Conservation (phyloP, 1,284 basidiomycete species). For the Puccinia coronata region DNA sequence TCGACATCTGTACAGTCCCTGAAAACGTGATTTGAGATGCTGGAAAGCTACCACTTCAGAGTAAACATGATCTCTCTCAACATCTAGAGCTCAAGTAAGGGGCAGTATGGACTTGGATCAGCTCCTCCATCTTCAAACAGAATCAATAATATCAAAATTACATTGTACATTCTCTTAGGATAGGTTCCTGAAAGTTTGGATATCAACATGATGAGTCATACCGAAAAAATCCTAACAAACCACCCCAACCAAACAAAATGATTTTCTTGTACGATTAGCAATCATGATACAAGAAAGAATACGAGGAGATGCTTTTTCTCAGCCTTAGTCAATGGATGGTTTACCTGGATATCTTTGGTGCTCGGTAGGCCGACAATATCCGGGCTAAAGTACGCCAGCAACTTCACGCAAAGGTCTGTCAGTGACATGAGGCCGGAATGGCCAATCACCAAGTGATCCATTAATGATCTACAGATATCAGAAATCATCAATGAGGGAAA, state of each 20-base stretch:
- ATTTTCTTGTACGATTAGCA: not conserved
- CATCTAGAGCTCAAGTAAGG: too few species aligned
- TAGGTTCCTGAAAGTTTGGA: not conserved
- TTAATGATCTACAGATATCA: not conserved
- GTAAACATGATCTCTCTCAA: too few species aligned
- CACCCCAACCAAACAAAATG: not conserved
- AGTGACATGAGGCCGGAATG: constrained; percentile 15
- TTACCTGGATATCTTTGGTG: too few species aligned
- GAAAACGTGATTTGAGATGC: too few species aligned
- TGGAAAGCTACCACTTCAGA: too few species aligned
- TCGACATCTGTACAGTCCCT: too few species aligned
- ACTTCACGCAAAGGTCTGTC: not conserved
- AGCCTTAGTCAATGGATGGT: too few species aligned
- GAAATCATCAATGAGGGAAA: not conserved
- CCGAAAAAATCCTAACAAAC: constrained; percentile 13
- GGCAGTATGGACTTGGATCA: too few species aligned
- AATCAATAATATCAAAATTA: too few species aligned
- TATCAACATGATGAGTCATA: not conserved
- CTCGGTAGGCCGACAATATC: too few species aligned
- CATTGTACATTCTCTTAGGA: not conserved
- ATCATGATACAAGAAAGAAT: not conserved
- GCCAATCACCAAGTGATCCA: constrained; percentile 22
- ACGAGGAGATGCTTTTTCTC: too few species aligned
- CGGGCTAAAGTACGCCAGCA: not conserved
- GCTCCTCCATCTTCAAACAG: too few species aligned